A percentile compares a stretch with the other conserved stretches of the same genome.
Evolutionary conservation across 1,284 basidiomycete genomes (phyloP).

Genomic region (Trichosporon coremiiforme): DNA sequence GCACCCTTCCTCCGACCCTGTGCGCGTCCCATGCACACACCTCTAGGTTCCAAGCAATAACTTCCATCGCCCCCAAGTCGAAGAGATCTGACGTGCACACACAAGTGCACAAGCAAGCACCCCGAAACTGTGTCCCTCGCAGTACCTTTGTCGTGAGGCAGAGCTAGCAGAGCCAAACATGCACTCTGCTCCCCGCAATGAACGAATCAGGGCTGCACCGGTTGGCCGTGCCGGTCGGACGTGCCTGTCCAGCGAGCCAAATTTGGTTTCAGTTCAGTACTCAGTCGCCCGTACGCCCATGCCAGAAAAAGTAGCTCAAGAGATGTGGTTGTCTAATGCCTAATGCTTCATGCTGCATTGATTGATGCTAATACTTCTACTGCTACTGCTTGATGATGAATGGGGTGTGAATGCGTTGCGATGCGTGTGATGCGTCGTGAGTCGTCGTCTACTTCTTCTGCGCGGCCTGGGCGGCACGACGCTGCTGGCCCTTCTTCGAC

Average conservation of each 20-base stretch:
- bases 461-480: not conserved
- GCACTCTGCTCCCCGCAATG: not conserved
- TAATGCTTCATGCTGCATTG: slow-evolving; percentile 17
- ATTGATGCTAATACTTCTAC: slow-evolving; percentile 12
- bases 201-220: not conserved
- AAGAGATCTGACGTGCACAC: no score
- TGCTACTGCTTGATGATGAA: slow-evolving; percentile 15
- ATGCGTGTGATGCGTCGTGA: not conserved
- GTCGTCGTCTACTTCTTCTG: slow-evolving; percentile 19
- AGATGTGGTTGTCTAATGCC: slow-evolving; percentile 3
- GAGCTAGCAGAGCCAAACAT: no score
- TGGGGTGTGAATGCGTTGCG: slow-evolving; percentile 5
- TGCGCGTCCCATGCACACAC: no score
- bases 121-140: not conserved
- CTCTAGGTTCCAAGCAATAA: not conserved
- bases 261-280: not conserved
- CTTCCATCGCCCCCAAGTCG: not conserved
- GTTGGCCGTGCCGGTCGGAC: not conserved
- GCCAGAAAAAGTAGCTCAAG: not conserved
- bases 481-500: slow-evolving; percentile 20
- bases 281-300: not conserved
- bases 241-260: not conserved
- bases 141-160: not conserved
- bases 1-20: not conserved
- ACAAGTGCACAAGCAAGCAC: not conserved